Evolutionary conservation across 306 rosid genomes (phyloP).

Genomic region (Mimosa pudica): DNA sequence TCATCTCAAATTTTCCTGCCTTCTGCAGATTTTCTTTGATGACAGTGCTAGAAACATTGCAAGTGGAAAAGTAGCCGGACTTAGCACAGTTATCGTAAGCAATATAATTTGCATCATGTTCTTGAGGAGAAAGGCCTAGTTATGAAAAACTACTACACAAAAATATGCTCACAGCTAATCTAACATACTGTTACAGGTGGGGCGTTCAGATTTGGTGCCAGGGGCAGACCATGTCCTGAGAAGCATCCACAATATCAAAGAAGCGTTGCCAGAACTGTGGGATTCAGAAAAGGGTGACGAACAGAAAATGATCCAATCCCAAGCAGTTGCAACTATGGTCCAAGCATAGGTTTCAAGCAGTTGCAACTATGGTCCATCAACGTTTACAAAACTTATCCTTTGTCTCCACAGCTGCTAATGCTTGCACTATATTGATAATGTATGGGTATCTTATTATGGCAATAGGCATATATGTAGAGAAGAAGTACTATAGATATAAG

Average conservation of each 20-base stretch:
- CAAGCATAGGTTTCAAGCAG: slow-evolving; percentile 45
- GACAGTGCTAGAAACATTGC: slow-evolving; percentile 80
- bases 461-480: neutral
- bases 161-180: slow-evolving; percentile 15
- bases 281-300: slow-evolving; percentile 39
- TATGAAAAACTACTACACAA: neutral
- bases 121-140: neutral
- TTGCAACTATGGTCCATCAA: slow-evolving; percentile 38
- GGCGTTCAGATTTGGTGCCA: slow-evolving; percentile 63
- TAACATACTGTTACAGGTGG: slow-evolving; percentile 60
- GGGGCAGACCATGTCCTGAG: slow-evolving; percentile 79
- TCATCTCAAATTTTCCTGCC: slow-evolving; percentile 24
- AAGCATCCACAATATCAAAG: slow-evolving; percentile 86
- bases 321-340: slow-evolving; percentile 43
- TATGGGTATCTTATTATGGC: slow-evolving; percentile 29
- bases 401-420: slow-evolving; percentile 25
- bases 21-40: slow-evolving; percentile 77
- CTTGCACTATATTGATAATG: slow-evolving; percentile 32
- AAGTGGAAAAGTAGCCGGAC: slow-evolving; percentile 77
- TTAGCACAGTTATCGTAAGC: slow-evolving; percentile 80
- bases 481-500: slow-evolving; percentile 18
- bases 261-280: slow-evolving; percentile 85
- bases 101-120: slow-evolving; percentile 13
- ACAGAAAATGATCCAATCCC: slow-evolving; percentile 36
- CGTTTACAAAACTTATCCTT: slow-evolving; percentile 24